phyloP scores from a whole-genome alignment of 2,329 filamentous ascomycete genomes.

The Curvularia eragrostidis region DNA sequence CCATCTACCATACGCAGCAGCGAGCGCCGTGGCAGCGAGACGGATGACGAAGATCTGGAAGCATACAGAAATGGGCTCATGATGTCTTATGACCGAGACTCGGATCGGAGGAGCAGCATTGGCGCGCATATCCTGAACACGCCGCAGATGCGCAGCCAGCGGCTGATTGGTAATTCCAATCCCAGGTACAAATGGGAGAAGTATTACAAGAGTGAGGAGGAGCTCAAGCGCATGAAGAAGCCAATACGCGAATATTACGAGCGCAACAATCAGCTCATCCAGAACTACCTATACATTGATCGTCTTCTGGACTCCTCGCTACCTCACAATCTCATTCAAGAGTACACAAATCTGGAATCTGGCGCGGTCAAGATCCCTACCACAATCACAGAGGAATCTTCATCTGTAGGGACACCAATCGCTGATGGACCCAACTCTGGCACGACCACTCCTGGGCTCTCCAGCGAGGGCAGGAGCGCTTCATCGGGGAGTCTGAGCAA shows the following conservation, averaged over 20 bases:
- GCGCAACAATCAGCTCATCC: constrained; percentile 84
- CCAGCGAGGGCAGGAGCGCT: constrained; percentile 19
- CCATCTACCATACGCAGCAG: constrained; percentile 41
- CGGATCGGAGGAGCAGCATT: constrained; percentile 51
- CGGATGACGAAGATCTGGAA: constrained; percentile 43
- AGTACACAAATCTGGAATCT: constrained; percentile 73
- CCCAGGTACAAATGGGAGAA: constrained; percentile 83
- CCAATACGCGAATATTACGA: constrained; percentile 86
- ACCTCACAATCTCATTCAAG: constrained; percentile 89
- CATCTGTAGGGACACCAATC: constrained; percentile 27
- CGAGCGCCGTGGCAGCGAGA: constrained; percentile 40
- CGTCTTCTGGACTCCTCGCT: constrained; percentile 87
- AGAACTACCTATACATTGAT: constrained; percentile 94
- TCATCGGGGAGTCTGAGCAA: constrained; percentile 31
- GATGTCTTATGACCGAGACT: constrained; percentile 45
- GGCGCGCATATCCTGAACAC: constrained; percentile 55
- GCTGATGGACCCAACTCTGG: constrained; percentile 21
- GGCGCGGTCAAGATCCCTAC: constrained; percentile 69
- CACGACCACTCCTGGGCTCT: constrained; percentile 24
- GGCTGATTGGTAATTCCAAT: constrained; percentile 87
- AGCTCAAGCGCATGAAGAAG: constrained; percentile 74
- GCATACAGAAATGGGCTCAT: constrained; percentile 34
- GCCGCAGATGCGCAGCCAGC: constrained; percentile 79
- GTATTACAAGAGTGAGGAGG: constrained; percentile 82
- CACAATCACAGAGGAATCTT: constrained; percentile 76